Base-by-base conservation (phyloP, 148 eudicot genomes). In the Cornus suecica region DNA sequence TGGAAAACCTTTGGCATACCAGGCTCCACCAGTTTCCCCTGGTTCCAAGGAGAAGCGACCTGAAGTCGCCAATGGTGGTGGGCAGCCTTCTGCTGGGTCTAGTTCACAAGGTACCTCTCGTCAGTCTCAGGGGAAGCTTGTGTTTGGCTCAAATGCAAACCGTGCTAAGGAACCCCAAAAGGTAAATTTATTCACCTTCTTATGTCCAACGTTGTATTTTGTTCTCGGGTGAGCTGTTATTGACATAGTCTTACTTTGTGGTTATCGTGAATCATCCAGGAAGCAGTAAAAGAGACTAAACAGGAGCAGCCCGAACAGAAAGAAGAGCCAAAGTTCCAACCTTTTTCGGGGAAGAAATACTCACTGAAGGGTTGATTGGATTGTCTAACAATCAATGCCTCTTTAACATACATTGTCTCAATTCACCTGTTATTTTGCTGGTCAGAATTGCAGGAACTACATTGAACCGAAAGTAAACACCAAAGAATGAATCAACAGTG, bases 51-150 rank as follows among this genome's bases (percentile, higher is more conserved):
- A 82, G 76, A 92, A 88, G 83, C 81, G 74, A 74, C 78, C 89
- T 70, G 83, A 78, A 74, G 78, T 67, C 31, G 52, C 90, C 41
- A 66, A 76, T 70, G 75, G 85, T 56, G 69, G 70, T 48, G 84
- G 79, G 37, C 82, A 83, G 67, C 32, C 90, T 62, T 72, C 88
- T 67, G 74, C 83, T 0, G 86, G 89, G 61, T 83, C 97, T 32
- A 92, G 83, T 66, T 92, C 98, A 69, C 93, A 89, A 74, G 82
- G 85, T 52, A 67, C 88, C 28, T 86, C 71, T 77, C 92, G 94
- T 22, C 89, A 89, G 70, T 69, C 93, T n/a, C 93, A 90, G 71
- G 98, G 97, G 28, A 94, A 92, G 79, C 98, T 94, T 71, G 95
- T 94, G 54, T 94, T 94, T 74, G 97, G 97, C 61, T 87, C 95